Conservation (phyloP, 2,329 filamentous ascomycete genomes). For the Grosmannia serpens region DNA sequence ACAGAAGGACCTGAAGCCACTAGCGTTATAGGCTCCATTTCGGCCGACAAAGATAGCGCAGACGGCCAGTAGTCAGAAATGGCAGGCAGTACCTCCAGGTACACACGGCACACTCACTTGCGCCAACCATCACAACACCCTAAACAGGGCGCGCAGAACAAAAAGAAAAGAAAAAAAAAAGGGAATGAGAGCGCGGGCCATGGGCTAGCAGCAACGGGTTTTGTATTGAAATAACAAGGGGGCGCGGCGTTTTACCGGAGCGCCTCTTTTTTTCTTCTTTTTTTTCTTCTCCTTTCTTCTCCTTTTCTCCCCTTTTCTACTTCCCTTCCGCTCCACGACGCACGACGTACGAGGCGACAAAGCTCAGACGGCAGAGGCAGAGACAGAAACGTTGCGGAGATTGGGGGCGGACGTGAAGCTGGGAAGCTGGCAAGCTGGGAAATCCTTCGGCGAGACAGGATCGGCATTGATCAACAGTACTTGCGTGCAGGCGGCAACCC, state of each 20-base stretch:
- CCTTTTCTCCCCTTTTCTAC: too few species aligned
- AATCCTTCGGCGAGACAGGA: background rate
- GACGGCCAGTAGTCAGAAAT: background rate
- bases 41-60: background rate
- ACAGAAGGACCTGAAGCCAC: background rate
- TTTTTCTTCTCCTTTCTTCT: too few species aligned
- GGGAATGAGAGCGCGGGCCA: background rate
- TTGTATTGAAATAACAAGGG: too few species aligned
- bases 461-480: background rate
- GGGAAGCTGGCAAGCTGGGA: background rate
- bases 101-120: background rate
- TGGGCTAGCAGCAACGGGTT: too few species aligned
- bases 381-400: too few species aligned
- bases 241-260: too few species aligned
- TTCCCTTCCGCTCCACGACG: too few species aligned
- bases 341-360: too few species aligned
- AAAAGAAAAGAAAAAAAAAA: background rate
- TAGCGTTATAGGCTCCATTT: background rate
- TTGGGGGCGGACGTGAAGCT: too few species aligned
- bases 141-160: background rate
- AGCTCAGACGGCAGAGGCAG: too few species aligned
- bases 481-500: background rate
- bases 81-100: background rate
- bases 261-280: too few species aligned
- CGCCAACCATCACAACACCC: background rate